Base-by-base conservation (phyloP, 306 rosid genomes). In the Canavalia ensiformis region DNA sequence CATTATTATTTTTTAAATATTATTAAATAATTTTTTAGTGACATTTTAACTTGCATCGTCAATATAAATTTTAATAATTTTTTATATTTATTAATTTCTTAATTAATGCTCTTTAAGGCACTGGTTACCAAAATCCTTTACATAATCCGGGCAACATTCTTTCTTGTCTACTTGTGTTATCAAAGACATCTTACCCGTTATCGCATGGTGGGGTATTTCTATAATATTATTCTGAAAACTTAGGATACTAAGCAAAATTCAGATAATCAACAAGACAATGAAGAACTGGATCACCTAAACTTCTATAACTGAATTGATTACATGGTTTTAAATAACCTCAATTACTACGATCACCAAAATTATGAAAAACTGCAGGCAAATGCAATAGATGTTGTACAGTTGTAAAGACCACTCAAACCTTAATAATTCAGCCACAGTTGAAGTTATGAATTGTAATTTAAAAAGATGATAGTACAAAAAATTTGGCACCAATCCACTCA, bases 191-290 rank as follows among this genome's bases (percentile, higher is more conserved):
- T 64, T 25, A 13, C 35, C 29, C 10, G 31, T 60, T 60, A 3
- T 54, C 74, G 42, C 51, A 64, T 64, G 80, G 59, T 56, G 64
- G 30, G 35, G 76, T 37, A 37, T 46, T 67, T 29, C 37, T 34
- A 55, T 29, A 82, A 30, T 56, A 49, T 8, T 68, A 49, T 8
- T 68, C 74, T 74, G 65, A 12, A 65, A 41, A 41, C 68, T 72
- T 71, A 77, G 30, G 52, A 76, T 33, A 35, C 67, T 31, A 52
- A 34, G 55, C 35, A 55, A 65, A 29, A 59, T 30, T 78, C 44
- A 56, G 45, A 58, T 37, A 45, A 49, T 29, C 64, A 72, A 64
- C 28, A 75, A 30, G 62, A 73, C 55, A 56, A 49, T 73, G 71
- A 83, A 65, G 13, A 64, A 66, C 29, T 45, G 25, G n/a, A 73